Evolutionary conservation across 23 red algal genomes (phyloP).

Genomic region (Pyropia haitanensis): DNA sequence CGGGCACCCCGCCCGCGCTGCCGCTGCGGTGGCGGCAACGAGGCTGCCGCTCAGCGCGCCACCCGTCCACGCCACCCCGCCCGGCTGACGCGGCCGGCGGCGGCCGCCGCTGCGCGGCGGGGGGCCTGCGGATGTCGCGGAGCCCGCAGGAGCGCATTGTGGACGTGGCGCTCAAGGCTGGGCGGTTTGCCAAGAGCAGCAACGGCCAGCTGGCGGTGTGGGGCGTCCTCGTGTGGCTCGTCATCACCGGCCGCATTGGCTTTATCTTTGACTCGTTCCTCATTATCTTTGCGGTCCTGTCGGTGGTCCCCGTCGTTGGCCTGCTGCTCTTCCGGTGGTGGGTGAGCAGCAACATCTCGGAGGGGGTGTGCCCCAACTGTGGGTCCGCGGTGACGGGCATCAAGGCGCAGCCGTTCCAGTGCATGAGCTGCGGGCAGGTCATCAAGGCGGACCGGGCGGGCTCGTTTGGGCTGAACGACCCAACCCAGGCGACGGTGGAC

Average conservation of each 20-base stretch:
- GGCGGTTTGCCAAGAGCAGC: conserved; percentile 43
- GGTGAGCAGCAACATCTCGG: conserved; percentile 41
- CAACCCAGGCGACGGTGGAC: conserved; percentile 58
- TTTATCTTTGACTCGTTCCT: conserved; percentile 82
- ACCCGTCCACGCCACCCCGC: too few species aligned
- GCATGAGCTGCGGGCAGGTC: conserved; percentile 51
- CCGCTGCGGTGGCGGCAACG: too few species aligned
- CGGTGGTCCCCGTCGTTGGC: conserved; percentile 51
- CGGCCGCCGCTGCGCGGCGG: too few species aligned
- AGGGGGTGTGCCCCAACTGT: conserved; percentile 67
- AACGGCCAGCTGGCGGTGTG: conserved; percentile 59
- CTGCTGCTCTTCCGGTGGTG: conserved; percentile 70
- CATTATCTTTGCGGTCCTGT: conserved; percentile 54
- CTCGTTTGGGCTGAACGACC: conserved; percentile 54
- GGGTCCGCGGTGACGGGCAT: conserved; percentile 47
- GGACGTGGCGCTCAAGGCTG: conserved; percentile 22
- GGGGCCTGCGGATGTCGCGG: background rate
- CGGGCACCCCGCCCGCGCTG: too few species aligned
- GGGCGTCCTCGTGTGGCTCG: conserved; percentile 70
- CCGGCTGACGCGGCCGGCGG: background rate
- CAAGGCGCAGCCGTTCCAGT: conserved; percentile 40
- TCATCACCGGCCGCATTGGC: conserved; percentile 68
- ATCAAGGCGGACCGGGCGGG: conserved; percentile 45
- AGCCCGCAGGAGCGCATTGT: conserved; percentile 6
- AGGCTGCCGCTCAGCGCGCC: too few species aligned